Evolutionary conservation across 202 grass and related monocot genomes (phyloP), one percentile per base, ranked within the genome.

Genomic region (Carex sylvatica): DNA sequence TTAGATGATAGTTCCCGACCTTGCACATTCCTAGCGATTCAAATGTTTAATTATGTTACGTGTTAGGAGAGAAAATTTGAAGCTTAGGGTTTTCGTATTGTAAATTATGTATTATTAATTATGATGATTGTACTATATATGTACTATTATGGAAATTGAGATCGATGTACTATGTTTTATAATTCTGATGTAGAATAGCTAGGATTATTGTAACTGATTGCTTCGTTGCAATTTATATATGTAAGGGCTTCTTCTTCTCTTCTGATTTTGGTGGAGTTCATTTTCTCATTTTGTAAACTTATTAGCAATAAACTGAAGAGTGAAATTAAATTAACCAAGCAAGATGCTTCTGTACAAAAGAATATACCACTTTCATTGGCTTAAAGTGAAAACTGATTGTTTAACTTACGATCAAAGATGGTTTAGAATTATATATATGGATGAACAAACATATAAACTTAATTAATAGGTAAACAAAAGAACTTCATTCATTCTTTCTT

Each of bases 1-100:
- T 90, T 81, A 89, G 89, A 86, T 87, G 54, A 40, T 78, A 46
- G 58, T 85, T 83, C 83, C 86, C 26, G 87, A 79, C 62, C 23
- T 51, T 70, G 33, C 60, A 24, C 7, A 70, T 63, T 51, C 77
- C 58, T 24, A 80, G 68, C 59, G 84, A 69, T 51, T 72, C 56
- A 38, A 38, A 79, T 74, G 65, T 40, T 83, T 23, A 65, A 47
- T 68, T 23, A 70, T 66, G 36, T 22, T 31, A 60, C 8, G 22
- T 61, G 18, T 77, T 61, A 22, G 60, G 82, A 75, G 76, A 79
- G 53, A 67, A 67, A 71, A 77, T 51, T 22, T 87, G 72, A 60
- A n/a, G 23, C 55, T 79, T 82, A 83, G 66, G 70, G 47, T 73
- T 84, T 82, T 82, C 3, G 26, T 55, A 36, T 31, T 77, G 80